Base-by-base conservation (phyloP, 129 eudicot species). In the Erigeron canadensis region DNA sequence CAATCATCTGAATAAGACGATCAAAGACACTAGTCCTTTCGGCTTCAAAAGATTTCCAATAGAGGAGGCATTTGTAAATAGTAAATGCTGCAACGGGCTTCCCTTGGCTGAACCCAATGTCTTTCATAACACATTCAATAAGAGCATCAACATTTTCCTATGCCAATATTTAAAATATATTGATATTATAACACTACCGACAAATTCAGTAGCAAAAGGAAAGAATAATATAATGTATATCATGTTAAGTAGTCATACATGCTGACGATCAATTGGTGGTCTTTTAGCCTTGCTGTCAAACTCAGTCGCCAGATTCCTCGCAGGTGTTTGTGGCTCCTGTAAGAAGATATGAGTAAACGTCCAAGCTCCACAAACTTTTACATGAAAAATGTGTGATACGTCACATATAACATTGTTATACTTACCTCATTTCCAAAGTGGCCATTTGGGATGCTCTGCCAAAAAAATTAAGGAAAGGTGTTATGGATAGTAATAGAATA, bases 1-100 rank as follows among this genome's bases (percentile, higher is more conserved):
- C 99, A 57, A 94, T 85, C 97, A 90, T 89, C 76, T 94, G 97
- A 77, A 94, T 90, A 79, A 94, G 91, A 76, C 99, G 97, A 84
- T 94, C 99, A 86, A 94, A 94, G 69, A 94, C 96, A 41, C 94
- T 90, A 15, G 99, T 94, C 42, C 90, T 83, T 77, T 94, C 99
- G 0, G 97, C 97, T 89, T 94, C 99, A 84, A 94, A 90, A 23
- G 97, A 94, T 82, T 90, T 94, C 99, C 99, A 94, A 76, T 94
- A 96, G 67, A 94, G 83, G 79, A 94, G 99, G 45, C 97, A 94
- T 79, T 94, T 94, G 81, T 89, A 94, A 22, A 94, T 94, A 10
- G 97, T 90, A 79, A 85, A 94, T 19, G 99, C 99, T 6, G 99
- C 97, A 67, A 90, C 91, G 37, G 99, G 99, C 83, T 87, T 94